Conservation (phyloP, 306 rosid genomes). For the Sicyos baderoa region DNA sequence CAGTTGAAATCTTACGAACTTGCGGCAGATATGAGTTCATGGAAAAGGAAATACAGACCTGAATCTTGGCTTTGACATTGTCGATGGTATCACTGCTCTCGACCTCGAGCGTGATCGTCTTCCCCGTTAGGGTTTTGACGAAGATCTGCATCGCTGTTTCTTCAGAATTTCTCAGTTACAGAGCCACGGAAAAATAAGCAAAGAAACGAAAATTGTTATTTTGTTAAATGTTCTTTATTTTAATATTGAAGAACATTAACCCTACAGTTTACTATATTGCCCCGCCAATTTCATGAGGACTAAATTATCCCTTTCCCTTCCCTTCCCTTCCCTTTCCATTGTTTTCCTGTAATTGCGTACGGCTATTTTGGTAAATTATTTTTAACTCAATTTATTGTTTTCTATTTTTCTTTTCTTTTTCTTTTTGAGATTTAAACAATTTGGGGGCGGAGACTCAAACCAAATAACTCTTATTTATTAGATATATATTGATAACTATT, state of each 20-base stretch:
- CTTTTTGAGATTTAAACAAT: too few species aligned
- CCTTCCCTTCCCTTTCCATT: too few species aligned
- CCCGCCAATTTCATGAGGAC: not conserved
- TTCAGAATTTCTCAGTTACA: not conserved
- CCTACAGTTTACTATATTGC: not conserved
- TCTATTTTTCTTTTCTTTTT: too few species aligned
- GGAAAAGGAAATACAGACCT: conserved; percentile 18
- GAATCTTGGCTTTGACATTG: conserved; percentile 45
- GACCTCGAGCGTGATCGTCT: conserved; percentile 46
- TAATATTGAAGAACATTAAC: not conserved
- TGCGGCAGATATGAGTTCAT: too few species aligned
- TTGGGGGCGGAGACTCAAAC: too few species aligned
- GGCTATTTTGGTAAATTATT: too few species aligned
- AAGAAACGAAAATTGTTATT: not conserved
- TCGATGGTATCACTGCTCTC: conserved; percentile 47
- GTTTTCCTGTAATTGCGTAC: too few species aligned
- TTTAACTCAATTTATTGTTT: too few species aligned
- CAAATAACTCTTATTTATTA: too few species aligned
- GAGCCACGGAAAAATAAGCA: conserved; percentile 1
- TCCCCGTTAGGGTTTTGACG: conserved; percentile 40
- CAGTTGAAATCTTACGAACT: not conserved
- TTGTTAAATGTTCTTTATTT: not conserved
- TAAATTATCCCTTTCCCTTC: too few species aligned
- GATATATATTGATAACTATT: too few species aligned
- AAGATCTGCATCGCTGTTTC: conserved; percentile 36